phyloP scores from a whole-genome alignment of 1,284 basidiomycete species.

The Rhodotorula sp. region DNA sequence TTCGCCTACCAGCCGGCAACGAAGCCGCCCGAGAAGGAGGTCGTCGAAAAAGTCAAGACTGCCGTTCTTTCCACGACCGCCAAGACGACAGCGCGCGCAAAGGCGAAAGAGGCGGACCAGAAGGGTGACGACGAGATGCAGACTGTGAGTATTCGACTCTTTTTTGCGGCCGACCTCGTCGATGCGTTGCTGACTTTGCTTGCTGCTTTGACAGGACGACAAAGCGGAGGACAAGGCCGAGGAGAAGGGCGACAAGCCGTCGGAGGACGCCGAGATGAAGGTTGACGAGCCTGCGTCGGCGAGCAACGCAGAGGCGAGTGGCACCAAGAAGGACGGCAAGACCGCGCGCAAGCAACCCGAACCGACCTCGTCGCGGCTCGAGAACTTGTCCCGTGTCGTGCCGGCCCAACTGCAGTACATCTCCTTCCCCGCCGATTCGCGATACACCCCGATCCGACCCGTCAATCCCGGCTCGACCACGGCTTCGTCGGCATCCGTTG shows the following conservation, averaged over 20 bases:
- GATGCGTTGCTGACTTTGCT: neutral
- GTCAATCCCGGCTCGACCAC: slow-evolving; percentile 53
- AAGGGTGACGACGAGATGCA: slow-evolving; percentile 67
- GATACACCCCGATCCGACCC: slow-evolving; percentile 87
- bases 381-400: slow-evolving; percentile 90
- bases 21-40: slow-evolving; percentile 86
- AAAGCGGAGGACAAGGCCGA: neutral
- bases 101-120: slow-evolving; percentile 71
- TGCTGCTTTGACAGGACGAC: slow-evolving; percentile 50
- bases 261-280: slow-evolving; percentile 52
- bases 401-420: slow-evolving; percentile 84
- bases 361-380: slow-evolving; percentile 69
- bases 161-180: too few species aligned
- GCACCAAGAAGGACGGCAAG: slow-evolving; percentile 33
- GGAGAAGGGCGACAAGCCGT: slow-evolving; percentile 42
- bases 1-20: slow-evolving; percentile 84
- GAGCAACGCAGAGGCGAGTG: neutral
- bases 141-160: slow-evolving; percentile 57
- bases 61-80: slow-evolving; percentile 94
- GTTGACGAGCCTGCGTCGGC: slow-evolving; percentile 56
- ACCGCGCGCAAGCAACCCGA: slow-evolving; percentile 59
- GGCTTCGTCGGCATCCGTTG: neutral
- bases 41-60: slow-evolving; percentile 81
- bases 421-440: slow-evolving; percentile 71
- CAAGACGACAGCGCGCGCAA: slow-evolving; percentile 86